A percentile compares a stretch with the other conserved stretches of the same genome.
These are phyloP conservation scores for Ichthyophthirius multifiliis DNA, from an alignment of 169 alveolate genomes.

Conservation along the genomic window DNA sequence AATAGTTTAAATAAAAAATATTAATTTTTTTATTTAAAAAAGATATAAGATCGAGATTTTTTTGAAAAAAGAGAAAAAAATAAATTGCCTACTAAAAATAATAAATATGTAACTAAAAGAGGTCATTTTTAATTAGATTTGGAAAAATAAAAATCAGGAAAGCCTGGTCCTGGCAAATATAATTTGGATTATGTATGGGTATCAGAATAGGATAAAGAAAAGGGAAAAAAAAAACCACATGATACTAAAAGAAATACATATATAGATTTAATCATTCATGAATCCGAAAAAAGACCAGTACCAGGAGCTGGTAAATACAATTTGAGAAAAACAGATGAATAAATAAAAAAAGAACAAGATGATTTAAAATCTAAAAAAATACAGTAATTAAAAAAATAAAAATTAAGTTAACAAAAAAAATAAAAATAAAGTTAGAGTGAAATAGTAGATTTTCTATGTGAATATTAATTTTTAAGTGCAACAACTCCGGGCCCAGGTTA, in stretches of 20 bases:
- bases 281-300: conserved; percentile 35
- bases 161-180: conserved; percentile 9
- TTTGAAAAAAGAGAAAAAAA: conserved; percentile 18
- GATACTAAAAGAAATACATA: conserved; percentile 30
- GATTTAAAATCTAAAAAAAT: conserved; percentile 24
- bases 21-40: neutral
- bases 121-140: conserved; percentile 29
- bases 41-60: conserved; percentile 35
- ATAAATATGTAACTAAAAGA: conserved; percentile 21
- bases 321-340: conserved; percentile 24
- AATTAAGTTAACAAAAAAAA: neutral
- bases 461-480: neutral
- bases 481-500: conserved; percentile 12
- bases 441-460: neutral
- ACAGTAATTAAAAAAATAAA: neutral
- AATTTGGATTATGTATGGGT: conserved; percentile 11
- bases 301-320: conserved; percentile 47
- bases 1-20: too few species aligned
- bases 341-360: conserved; percentile 29
- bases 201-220: neutral
- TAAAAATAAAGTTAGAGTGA: neutral
- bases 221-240: conserved; percentile 3
- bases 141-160: neutral
- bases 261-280: conserved; percentile 27
- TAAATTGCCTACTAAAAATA: neutral